Evolutionary conservation across 192 early-diverging fungal species (phyloP), one percentile per base, ranked within the genome.

Genomic region (Coemansia erecta): DNA sequence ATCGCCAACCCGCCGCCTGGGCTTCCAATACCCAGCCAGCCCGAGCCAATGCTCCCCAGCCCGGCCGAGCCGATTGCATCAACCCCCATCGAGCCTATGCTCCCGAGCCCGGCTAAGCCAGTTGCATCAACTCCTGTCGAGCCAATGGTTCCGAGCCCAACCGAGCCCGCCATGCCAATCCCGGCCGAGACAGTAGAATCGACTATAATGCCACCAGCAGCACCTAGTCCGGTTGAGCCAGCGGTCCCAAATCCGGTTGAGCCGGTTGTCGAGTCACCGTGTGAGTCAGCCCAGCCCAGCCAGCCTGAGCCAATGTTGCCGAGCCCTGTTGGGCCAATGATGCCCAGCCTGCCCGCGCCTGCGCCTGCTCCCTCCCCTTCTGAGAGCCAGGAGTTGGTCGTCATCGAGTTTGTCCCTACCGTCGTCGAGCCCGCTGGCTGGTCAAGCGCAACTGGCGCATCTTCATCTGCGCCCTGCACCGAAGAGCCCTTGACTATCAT

Each of bases 1-100:
- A 12, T 77, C n/a, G 68, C 68, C 19, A 67, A 43, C 17, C 56
- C 50, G 1, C 72, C 64, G 5, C 66, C 73, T 21, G 53, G 23
- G 15, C 53, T 35, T 8, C 35, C 37, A 9, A 28, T 53, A 15
- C 31, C 46, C 45, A 60, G 47, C 47, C 58, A 21, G 47, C 58
- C 13, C 10, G 21, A 19, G 58, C 46, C 18, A 49, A 47, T 49
- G 19, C 37, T 21, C 8, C 37, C 47, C 8, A 48, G 47, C 21
- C 47, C 47, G 3, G 47, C 9, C 22, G 47, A 48, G 19, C 58
- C 58, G 13, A 24, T 7, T 4, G 15, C 19, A 8, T 49, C 58
- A 18, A 48, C 46, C 9, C 23, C 23, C 9, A 26, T 26, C 24
- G 42, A 19, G 31, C 31, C 14, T 22, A 42, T 45, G 23, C 26